Evolutionary conservation across 1,284 basidiomycete genomes (phyloP).

Genomic region (Vanrija pseudolonga): DNA sequence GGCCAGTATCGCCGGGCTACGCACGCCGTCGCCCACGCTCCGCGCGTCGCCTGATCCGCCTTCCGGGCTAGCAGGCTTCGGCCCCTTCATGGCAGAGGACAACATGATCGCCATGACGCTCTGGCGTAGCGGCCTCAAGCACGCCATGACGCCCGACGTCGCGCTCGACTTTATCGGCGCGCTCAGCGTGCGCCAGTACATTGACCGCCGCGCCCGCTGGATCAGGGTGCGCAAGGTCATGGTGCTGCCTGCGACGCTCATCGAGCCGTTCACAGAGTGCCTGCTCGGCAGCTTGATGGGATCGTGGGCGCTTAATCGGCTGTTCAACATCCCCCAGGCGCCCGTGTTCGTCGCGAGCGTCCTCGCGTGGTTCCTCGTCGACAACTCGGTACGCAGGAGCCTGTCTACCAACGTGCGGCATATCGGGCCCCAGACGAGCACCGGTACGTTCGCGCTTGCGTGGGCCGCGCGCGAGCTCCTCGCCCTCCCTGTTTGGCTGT

Average conservation of each 20-base stretch:
- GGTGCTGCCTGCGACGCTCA: constrained; percentile 73
- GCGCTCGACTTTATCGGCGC: constrained; percentile 82
- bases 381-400: constrained; percentile 39
- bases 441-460: constrained; percentile 60
- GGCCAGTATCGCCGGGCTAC: constrained; percentile 58
- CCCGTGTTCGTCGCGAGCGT: constrained; percentile 67
- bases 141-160: constrained; percentile 82
- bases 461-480: constrained; percentile 74
- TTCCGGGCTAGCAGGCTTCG: constrained; percentile 67
- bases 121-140: constrained; percentile 84
- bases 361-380: constrained; percentile 55
- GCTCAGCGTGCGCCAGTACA: constrained; percentile 74
- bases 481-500: constrained; percentile 77
- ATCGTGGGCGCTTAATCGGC: constrained; percentile 56
- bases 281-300: constrained; percentile 66
- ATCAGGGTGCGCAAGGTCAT: constrained; percentile 90
- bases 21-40: constrained; percentile 39
- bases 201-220: constrained; percentile 84
- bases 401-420: constrained; percentile 59
- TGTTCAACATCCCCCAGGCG: constrained; percentile 61
- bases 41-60: constrained; percentile 28
- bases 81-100: constrained; percentile 86
- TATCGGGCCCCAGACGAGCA: constrained; percentile 60
- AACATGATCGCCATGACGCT: constrained; percentile 87
- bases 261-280: constrained; percentile 87